Evolutionary conservation across 2,329 filamentous ascomycete species (phyloP), one percentile per base, ranked within the genome.

Genomic region (Nemania bipapillata): DNA sequence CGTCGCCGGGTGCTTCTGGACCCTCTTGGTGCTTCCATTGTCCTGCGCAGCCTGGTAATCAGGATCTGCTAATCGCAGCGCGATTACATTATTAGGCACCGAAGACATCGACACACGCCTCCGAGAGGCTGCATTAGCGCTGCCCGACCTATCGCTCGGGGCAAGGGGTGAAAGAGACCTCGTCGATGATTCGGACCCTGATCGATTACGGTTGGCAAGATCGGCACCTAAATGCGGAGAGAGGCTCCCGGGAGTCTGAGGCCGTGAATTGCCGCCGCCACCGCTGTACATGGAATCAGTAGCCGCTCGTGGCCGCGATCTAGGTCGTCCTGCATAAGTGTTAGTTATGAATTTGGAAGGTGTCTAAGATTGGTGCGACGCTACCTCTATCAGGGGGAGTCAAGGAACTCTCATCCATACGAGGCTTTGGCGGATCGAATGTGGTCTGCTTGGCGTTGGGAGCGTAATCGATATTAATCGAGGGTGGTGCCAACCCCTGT

Each of bases 1-100:
- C 0, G 94, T 99, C 6, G 96, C 96, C 0, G 96, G 96, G 75
- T 99, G 96, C 78, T 99, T 99, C 80, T 99, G 96, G 0, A 93
- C 90, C n/a, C 96, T 90, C 79, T 96, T 96, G 5, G 89, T 82
- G 45, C 84, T 86, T 55, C 90, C 89, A 52, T 83, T 83, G 12
- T 86, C 83, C 61, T 87, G 86, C 4, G 87, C 86, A 26, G 88
- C 89, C 63, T 94, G 91, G 70, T 95, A 91, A 50, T 94, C 91
- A 0, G 94, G 94, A 79, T 97, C 93, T 11, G 94, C 95, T 17
- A 98, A 86, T 69, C 94, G 93, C 47, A 98, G 84, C n/a, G 97
- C 96, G 77, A 97, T 88, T 0, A 87, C 83, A 65, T 89, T 89
- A 60, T 88, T 89, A 2, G 87, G 87, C 3, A 89, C 86, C 0